Base-by-base conservation (phyloP, 83 land plant species). In the Thuja plicata region DNA sequence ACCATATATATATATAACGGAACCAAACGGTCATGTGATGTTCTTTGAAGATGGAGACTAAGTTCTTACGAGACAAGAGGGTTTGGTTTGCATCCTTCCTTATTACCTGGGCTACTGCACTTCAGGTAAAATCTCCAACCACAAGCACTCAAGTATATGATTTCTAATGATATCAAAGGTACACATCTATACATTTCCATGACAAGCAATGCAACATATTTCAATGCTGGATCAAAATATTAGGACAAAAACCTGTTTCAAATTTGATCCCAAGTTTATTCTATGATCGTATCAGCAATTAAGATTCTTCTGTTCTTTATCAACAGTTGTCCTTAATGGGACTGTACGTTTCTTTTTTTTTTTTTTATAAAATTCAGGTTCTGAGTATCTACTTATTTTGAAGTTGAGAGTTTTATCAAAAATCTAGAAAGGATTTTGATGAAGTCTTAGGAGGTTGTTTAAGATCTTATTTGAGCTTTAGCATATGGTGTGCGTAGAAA, bases 31-130 rank as follows among this genome's bases (percentile, higher is more conserved):
- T 5, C 6, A 5, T 2, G 16, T 11, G 81, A 12, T 78, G 19
- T 78, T 9, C 32, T 78, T n/a, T 4, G 81, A 40, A 38, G 16
- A 78, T 78, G 82, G 82, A 78, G 4, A 37, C 9, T 40, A 78
- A 78, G 27, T 78, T 78, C 41, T 37, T 78, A 78, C 82, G 82
- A 38, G 82, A 78, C 82, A 78, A 78, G 82, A 78, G 82, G 16
- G 38, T 78, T 38, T 78, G 82, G 82, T 37, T 40, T 16, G 82
- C 82, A 19, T 37, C 82, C 43, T 78, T 78, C 41, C 82, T 78
- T 19, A 78, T 78, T 27, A 78, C 82, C 7, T 78, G 82, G 82
- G 82, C 82, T 37, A 45, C 82, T 78, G 82, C 46, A 17, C 82
- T 79, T 45, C 82, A 79, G 82, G 82, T 79, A 79, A 78, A 38